Conservation (phyloP, 2,329 filamentous ascomycete species). For the Trichoderma aggressivum region DNA sequence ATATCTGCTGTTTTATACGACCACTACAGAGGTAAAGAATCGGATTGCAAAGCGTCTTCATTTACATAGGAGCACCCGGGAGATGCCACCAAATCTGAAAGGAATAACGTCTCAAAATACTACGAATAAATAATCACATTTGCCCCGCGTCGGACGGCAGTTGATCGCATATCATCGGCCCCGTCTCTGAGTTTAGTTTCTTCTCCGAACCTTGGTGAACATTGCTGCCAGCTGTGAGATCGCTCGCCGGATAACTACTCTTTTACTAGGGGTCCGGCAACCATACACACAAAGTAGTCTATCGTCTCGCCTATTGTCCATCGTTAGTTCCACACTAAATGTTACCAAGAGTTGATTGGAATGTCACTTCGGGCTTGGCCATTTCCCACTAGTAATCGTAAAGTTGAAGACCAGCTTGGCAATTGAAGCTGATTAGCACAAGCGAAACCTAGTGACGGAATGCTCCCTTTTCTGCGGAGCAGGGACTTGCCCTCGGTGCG, state of each 20-base stretch:
- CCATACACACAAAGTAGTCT: neutral
- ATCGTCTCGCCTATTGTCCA: neutral
- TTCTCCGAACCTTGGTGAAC: neutral
- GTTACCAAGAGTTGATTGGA: neutral
- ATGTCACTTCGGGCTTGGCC: constrained; percentile 1
- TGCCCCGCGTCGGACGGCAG: neutral
- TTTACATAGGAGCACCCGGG: neutral
- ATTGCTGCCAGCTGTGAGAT: neutral
- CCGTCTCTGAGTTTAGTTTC: neutral
- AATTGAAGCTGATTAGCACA: neutral
- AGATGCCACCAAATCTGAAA: neutral
- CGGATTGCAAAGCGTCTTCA: too few species aligned
- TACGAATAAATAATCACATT: neutral
- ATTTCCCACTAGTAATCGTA: neutral
- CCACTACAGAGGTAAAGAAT: too few species aligned
- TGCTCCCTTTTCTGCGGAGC: neutral
- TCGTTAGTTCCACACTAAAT: neutral
- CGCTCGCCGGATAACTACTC: neutral
- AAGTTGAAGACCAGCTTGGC: neutral
- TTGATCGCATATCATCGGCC: too few species aligned
- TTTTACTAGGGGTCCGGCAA: neutral
- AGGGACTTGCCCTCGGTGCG: neutral
- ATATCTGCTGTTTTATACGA: too few species aligned
- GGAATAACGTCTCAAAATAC: neutral
- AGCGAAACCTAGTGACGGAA: neutral